These are phyloP conservation scores for Penicillium sp. DNA, from an alignment of 2,329 filamentous ascomycete genomes.

Conservation along the genomic window DNA sequence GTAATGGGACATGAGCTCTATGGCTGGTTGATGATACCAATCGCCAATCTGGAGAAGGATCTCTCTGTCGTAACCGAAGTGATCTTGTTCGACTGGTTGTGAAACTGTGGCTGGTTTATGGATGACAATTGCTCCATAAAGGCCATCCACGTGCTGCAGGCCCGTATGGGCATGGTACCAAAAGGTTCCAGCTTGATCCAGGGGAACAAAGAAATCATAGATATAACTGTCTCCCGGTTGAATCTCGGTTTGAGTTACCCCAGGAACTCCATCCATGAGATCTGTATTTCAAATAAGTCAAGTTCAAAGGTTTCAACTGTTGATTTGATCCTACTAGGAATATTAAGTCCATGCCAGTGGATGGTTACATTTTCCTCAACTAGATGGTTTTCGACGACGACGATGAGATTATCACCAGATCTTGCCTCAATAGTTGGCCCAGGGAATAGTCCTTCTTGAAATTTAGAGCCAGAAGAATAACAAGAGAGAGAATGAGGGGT, in stretches of 20 bases:
- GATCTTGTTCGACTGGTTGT: too few relatives aligned
- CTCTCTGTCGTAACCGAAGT: too few relatives aligned
- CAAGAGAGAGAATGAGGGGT: not conserved
- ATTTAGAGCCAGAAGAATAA: too few relatives aligned
- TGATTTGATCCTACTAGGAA: not conserved
- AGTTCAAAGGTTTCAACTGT: too few relatives aligned
- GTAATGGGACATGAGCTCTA: not conserved
- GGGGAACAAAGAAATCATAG: not conserved
- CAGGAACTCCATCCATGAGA: not conserved
- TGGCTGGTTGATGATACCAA: not conserved
- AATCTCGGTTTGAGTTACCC: not conserved
- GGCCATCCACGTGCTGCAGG: not conserved
- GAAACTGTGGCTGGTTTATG: not conserved
- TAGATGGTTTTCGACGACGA: not conserved
- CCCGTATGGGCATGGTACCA: not conserved
- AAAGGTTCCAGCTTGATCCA: not conserved
- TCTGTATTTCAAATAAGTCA: not conserved
- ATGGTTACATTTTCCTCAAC: not conserved
- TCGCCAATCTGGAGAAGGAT: not conserved
- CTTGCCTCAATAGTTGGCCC: not conserved
- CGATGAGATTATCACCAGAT: not conserved
- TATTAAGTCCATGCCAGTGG: not conserved
- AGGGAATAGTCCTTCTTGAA: not conserved
- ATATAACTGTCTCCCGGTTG: not conserved
- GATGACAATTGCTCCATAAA: not conserved